These are phyloP conservation scores for Carpinus fangiana DNA, from an alignment of 306 rosid species.

Conservation along the genomic window DNA sequence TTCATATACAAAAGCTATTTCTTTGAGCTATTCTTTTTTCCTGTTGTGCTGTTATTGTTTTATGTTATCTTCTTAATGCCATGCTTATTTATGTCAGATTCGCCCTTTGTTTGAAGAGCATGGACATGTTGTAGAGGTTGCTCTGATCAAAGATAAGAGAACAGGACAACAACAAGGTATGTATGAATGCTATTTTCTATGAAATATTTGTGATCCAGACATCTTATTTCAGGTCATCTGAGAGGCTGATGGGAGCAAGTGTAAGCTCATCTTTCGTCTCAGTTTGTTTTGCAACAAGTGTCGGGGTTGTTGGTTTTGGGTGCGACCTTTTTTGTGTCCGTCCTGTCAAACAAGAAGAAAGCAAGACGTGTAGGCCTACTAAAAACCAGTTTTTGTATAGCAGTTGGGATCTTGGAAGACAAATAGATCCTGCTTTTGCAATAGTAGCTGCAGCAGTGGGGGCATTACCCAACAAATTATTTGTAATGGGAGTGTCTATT, in stretches of 20 bases:
- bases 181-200: slow-evolving; percentile 33
- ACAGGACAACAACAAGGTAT: slow-evolving; percentile 98
- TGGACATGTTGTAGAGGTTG: slow-evolving; percentile 94
- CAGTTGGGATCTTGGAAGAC: slow-evolving; percentile 74
- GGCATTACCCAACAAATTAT: slow-evolving; percentile 48
- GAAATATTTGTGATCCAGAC: slow-evolving; percentile 44
- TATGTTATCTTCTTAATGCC: slow-evolving; percentile 9
- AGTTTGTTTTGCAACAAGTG: slow-evolving; percentile 80
- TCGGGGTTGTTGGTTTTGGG: slow-evolving; percentile 80
- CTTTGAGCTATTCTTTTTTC: not conserved
- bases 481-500: slow-evolving; percentile 60
- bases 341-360: slow-evolving; percentile 64
- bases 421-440: slow-evolving; percentile 68
- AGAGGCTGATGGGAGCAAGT: slow-evolving; percentile 84
- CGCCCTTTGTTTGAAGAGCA: slow-evolving; percentile 91
- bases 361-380: slow-evolving; percentile 57
- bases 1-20: not conserved
- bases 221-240: slow-evolving; percentile 80
- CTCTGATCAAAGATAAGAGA: slow-evolving; percentile 82
- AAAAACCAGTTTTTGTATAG: slow-evolving; percentile 62
- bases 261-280: slow-evolving; percentile 78
- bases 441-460: slow-evolving; percentile 60
- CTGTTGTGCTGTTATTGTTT: not conserved
- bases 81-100: slow-evolving; percentile 47
- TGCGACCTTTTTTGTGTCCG: slow-evolving; percentile 55